Evolutionary conservation across 495 filamentous ascomycete species (phyloP), one percentile per base, ranked within the genome.

Genomic region (Aspergillus cristatus): DNA sequence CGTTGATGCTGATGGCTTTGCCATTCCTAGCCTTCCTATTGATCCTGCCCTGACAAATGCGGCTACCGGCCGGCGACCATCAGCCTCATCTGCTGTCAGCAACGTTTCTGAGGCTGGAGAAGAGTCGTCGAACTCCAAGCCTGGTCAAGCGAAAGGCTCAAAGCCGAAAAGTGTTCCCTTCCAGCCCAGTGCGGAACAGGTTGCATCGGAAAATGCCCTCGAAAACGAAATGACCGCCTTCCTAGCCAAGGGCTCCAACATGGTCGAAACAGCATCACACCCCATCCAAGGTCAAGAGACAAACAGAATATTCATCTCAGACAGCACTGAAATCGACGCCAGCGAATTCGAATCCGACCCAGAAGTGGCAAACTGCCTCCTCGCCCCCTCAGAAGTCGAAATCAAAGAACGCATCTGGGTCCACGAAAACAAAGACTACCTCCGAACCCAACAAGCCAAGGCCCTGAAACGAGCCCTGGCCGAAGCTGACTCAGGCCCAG

Each of bases 371-470:
- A 76, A 80, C 45, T 94, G 86, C 58, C 54, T 82, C 28, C 72
- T 96, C n/a, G 65, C 67, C 0, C 68, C 75, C 5, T 66, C 66
- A 2, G 90, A 97, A 58, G 67, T 77, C 2, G 69, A 70, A 3
- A 68, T 88, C 45, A 95, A 94, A 52, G 86, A 94, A 55, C 68
- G 71, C 31, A 84, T 97, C 37, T 98, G 91, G 91, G 74, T 87
- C n/a, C 83, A 88, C 42, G 77, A 85, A 46, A 96, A 97, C 59
- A 82, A 86, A 50, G 84, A 90, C 37, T 98, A 84, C 62, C 68
- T 98, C 26, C 82, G 89, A 4, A 71, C 76, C 15, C 75, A 88
- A 55, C 85, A 94, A 54, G 75, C 79, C 33, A 90, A 87, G 57
- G 67, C 72, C 3, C 74, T 86, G 25, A 73, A 80, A 22, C 68